Percentiles rank a stretch among this genome's conserved stretches.
phyloP scores from a whole-genome alignment of 1,139 yeast species.

The Yamadazyma atlantica region DNA sequence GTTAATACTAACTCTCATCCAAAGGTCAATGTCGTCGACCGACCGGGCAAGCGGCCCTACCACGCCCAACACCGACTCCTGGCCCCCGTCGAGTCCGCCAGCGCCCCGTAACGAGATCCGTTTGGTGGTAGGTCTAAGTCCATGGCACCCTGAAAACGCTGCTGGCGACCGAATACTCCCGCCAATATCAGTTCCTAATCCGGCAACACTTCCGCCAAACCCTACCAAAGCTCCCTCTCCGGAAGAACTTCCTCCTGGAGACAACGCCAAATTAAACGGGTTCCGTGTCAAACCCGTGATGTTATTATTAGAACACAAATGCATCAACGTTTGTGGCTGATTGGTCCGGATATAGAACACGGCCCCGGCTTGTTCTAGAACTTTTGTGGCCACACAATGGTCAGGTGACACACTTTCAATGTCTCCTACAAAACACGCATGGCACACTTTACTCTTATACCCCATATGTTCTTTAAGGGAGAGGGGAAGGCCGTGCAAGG shows the following conservation, averaged over 20 bases:
- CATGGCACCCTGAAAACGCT: slow-evolving; percentile 64
- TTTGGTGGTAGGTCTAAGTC: slow-evolving; percentile 66
- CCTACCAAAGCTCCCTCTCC: slow-evolving; percentile 74
- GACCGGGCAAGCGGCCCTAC: slow-evolving; percentile 63
- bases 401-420: slow-evolving; percentile 47
- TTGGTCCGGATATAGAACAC: slow-evolving; percentile 52
- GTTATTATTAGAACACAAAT: slow-evolving; percentile 44
- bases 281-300: slow-evolving; percentile 35
- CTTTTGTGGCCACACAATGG: slow-evolving; percentile 51
- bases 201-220: slow-evolving; percentile 62
- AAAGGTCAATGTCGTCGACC: slow-evolving; percentile 60
- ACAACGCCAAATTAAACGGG: slow-evolving; percentile 39
- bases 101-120: slow-evolving; percentile 54
- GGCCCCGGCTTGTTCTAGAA: slow-evolving; percentile 63
- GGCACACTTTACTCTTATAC: slow-evolving; percentile 55
- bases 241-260: slow-evolving; percentile 66
- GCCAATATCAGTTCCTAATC: slow-evolving; percentile 77
- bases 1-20: slow-evolving; percentile 56
- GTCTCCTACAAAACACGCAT: slow-evolving; percentile 62
- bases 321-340: slow-evolving; percentile 50
- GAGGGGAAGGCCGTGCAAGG: slow-evolving; percentile 55
- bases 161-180: slow-evolving; percentile 79
- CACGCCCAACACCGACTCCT: slow-evolving; percentile 56
- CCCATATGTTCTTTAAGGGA: slow-evolving; percentile 54
- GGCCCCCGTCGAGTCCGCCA: slow-evolving; percentile 52